phyloP scores from a whole-genome alignment of 1,139 yeast genomes.

The Taiozyma sp. region DNA sequence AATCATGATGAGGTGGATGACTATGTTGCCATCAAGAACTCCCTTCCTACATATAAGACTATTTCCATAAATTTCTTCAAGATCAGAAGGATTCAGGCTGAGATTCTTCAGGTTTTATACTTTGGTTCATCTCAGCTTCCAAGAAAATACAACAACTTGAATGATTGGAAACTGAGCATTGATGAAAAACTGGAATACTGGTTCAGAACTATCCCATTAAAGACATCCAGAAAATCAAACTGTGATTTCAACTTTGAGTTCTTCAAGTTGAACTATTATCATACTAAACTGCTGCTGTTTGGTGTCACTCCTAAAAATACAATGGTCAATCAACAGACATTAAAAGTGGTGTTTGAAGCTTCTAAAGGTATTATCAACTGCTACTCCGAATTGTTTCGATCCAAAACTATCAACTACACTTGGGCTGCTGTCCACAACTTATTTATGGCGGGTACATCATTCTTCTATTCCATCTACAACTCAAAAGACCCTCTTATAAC shows the following conservation, averaged over 20 bases:
- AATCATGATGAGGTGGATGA: constrained; percentile 31
- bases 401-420: constrained; percentile 69
- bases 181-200: constrained; percentile 53
- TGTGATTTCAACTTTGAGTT: constrained; percentile 70
- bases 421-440: constrained; percentile 93
- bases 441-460: constrained; percentile 87
- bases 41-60: constrained; percentile 58
- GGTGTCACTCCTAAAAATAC: constrained; percentile 75
- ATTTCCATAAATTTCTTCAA: constrained; percentile 63
- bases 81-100: constrained; percentile 72
- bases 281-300: constrained; percentile 65
- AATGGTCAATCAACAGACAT: constrained; percentile 49
- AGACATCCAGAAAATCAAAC: constrained; percentile 55
- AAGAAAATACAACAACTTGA: constrained; percentile 47
- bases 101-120: constrained; percentile 66
- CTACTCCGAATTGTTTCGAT: constrained; percentile 52
- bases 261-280: constrained; percentile 72
- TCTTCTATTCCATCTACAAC: constrained; percentile 70
- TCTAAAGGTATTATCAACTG: constrained; percentile 62
- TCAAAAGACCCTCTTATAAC: constrained; percentile 49
- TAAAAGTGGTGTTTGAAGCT: constrained; percentile 54
- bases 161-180: constrained; percentile 57
- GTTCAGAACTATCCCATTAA: constrained; percentile 52
- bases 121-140: constrained; percentile 66
- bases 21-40: constrained; percentile 28